Conservation (phyloP, 2,329 filamentous ascomycete genomes). For the Pseudogymnoascus sp. region DNA sequence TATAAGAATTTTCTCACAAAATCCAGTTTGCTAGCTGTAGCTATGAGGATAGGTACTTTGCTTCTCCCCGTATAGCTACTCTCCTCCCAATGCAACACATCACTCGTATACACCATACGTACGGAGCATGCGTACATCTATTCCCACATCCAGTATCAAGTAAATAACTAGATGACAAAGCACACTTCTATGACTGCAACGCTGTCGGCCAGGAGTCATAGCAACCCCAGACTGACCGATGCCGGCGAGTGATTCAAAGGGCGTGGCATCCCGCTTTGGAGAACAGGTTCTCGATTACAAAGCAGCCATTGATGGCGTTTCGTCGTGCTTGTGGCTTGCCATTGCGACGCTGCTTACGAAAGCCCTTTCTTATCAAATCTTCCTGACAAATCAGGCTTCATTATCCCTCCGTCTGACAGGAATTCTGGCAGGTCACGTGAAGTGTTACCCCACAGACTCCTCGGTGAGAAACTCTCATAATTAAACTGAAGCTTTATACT, state of each 20-base stretch:
- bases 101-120: neutral
- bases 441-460: no score
- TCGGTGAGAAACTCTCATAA: no score
- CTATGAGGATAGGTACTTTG: neutral
- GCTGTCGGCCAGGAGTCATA: slow-evolving; percentile 6
- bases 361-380: neutral
- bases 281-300: neutral
- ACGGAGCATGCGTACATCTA: neutral
- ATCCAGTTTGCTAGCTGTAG: neutral
- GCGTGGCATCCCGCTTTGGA: neutral
- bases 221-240: neutral
- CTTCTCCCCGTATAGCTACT: neutral
- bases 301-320: neutral
- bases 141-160: neutral
- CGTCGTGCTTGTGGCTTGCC: neutral
- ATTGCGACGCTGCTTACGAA: neutral
- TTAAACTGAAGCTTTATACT: no score
- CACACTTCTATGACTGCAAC: neutral
- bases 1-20: neutral
- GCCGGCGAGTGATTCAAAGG: neutral
- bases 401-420: neutral
- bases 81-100: neutral
- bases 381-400: slow-evolving; percentile 2
- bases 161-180: neutral
- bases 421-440: neutral